Percentiles rank a stretch among this genome's conserved stretches.
These are phyloP conservation scores for Backusella australiensis DNA, from an alignment of 192 early-diverging fungal species.

Conservation along the genomic window DNA sequence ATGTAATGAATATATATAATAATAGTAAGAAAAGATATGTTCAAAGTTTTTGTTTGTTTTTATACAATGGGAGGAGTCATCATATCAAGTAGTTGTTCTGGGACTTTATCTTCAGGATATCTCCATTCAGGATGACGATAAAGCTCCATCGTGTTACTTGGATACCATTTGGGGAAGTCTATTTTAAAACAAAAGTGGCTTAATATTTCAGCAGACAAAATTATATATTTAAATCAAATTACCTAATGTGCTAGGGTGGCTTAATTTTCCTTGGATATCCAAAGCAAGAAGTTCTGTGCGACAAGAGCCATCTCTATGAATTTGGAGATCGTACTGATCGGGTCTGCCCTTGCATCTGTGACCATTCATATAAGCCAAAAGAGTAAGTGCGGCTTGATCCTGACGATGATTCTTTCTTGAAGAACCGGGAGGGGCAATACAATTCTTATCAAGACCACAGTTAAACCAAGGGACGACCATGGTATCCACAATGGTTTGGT, in stretches of 20 bases:
- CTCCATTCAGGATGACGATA: slow-evolving; percentile 35
- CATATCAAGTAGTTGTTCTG: neutral
- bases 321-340: slow-evolving; percentile 9
- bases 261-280: slow-evolving; percentile 14
- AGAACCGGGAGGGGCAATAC: slow-evolving; percentile 51
- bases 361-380: slow-evolving; percentile 40
- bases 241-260: slow-evolving; percentile 28
- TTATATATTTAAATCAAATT: slow-evolving; percentile 1
- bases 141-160: slow-evolving; percentile 21
- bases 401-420: slow-evolving; percentile 50
- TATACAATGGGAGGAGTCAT: neutral
- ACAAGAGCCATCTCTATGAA: slow-evolving; percentile 25
- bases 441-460: slow-evolving; percentile 41
- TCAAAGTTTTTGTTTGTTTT: neutral
- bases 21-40: neutral
- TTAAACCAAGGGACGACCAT: slow-evolving; percentile 45
- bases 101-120: slow-evolving; percentile 32
- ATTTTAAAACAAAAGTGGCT: neutral
- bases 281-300: slow-evolving; percentile 17
- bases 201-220: neutral
- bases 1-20: neutral
- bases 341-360: slow-evolving; percentile 28
- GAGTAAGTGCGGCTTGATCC: slow-evolving; percentile 53
- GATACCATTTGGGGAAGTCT: slow-evolving; percentile 30
- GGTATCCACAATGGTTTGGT: slow-evolving; percentile 32